A percentile compares a stretch with the other conserved stretches of the same genome.
Evolutionary conservation across 768 basidiomycete genomes (phyloP).

Genomic region (Hericium rajendrae): DNA sequence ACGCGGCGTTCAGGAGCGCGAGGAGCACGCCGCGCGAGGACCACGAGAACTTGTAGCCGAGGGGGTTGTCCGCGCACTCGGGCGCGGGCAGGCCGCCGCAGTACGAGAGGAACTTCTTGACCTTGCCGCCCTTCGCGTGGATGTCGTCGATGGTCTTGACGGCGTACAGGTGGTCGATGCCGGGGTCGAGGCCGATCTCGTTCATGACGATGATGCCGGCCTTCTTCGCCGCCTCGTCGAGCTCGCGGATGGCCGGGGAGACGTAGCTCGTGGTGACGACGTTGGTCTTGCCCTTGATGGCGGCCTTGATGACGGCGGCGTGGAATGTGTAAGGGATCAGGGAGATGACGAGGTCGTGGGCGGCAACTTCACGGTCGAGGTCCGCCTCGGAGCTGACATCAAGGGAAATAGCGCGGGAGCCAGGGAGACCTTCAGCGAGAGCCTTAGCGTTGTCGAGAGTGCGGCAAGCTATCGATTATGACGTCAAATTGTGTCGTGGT

Average conservation of each 20-base stretch:
- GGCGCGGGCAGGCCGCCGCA: slow-evolving; percentile 95
- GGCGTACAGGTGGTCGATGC: slow-evolving; percentile 90
- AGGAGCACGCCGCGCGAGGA: slow-evolving; percentile 93
- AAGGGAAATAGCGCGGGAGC: slow-evolving; percentile 65
- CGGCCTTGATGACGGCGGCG: slow-evolving; percentile 81
- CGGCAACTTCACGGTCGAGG: slow-evolving; percentile 74
- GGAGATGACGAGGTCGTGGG: slow-evolving; percentile 89
- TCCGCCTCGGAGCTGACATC: slow-evolving; percentile 66
- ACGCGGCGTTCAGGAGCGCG: slow-evolving; percentile 85
- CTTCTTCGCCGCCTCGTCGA: slow-evolving; percentile 70
- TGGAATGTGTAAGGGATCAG: slow-evolving; percentile 95
- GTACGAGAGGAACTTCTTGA: slow-evolving; percentile 87
- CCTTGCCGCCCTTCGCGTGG: slow-evolving; percentile 91
- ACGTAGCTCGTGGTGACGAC: slow-evolving; percentile 97
- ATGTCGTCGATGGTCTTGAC: slow-evolving; percentile 92
- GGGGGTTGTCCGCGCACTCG: slow-evolving; percentile 84
- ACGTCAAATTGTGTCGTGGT: neutral
- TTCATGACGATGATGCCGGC: slow-evolving; percentile 95
- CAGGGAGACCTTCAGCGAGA: slow-evolving; percentile 58
- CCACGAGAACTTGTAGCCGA: slow-evolving; percentile 99
- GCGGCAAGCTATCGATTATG: slow-evolving; percentile 57
- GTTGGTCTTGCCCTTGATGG: slow-evolving; percentile 79
- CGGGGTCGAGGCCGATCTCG: slow-evolving; percentile 95
- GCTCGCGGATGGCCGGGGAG: slow-evolving; percentile 80
- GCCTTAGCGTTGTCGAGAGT: slow-evolving; percentile 69